A percentile compares a stretch with the other conserved stretches of the same genome.
Conservation (phyloP, 441 rosid genomes). For the Syzygium malaccense region DNA sequence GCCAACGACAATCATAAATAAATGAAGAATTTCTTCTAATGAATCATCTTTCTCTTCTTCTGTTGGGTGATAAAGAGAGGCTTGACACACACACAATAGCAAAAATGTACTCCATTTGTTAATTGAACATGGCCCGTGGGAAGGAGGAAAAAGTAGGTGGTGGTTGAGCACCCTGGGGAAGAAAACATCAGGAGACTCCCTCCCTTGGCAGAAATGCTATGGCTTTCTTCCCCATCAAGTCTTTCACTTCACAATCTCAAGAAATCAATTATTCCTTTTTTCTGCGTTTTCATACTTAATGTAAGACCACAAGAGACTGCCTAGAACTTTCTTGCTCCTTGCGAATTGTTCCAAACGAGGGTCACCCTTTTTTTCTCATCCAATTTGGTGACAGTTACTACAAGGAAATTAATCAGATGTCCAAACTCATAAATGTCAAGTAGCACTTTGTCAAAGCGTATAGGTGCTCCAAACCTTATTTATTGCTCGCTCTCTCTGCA, state of each 20-base stretch:
- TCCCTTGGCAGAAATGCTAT: background rate
- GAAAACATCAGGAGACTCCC: background rate
- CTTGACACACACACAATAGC: background rate
- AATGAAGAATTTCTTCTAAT: background rate
- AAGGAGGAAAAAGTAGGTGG: slow-evolving; percentile 53
- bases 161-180: slow-evolving; percentile 62
- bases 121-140: slow-evolving; percentile 36
- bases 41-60: background rate
- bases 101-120: slow-evolving; percentile 17
- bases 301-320: background rate
- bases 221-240: background rate
- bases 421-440: slow-evolving; percentile 10
- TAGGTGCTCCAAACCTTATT: slow-evolving; percentile 8
- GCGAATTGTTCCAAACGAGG: background rate
- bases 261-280: background rate
- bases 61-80: slow-evolving; percentile 6
- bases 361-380: slow-evolving; percentile 13
- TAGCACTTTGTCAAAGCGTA: slow-evolving; percentile 6
- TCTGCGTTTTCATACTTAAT: background rate
- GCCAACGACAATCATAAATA: background rate
- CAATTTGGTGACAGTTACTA: slow-evolving; percentile 6
- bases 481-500: slow-evolving; percentile 7
- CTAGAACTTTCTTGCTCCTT: background rate
- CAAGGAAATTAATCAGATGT: background rate
- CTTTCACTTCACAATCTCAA: background rate